Conservation (phyloP, 495 filamentous ascomycete species). For the Aeminium ludgeri region DNA sequence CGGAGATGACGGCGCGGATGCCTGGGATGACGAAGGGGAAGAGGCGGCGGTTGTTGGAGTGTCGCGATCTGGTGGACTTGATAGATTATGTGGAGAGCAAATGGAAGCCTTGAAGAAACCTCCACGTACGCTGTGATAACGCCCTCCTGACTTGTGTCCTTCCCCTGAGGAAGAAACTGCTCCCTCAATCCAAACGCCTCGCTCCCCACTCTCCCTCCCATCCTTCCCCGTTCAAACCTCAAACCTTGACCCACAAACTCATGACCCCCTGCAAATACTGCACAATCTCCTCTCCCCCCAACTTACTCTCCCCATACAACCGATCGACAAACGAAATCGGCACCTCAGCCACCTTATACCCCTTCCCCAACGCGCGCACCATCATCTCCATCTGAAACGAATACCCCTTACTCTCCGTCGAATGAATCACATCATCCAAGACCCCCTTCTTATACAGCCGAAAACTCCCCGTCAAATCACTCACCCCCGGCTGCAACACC, state of each 20-base stretch:
- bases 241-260: constrained; percentile 77
- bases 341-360: constrained; percentile 76
- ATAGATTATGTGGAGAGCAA: constrained; percentile 42
- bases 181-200: not conserved
- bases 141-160: not conserved
- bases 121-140: not conserved
- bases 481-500: constrained; percentile 84
- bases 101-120: constrained; percentile 4
- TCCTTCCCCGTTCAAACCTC: constrained; percentile 11
- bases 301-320: constrained; percentile 86
- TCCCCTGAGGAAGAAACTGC: not conserved
- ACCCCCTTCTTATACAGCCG: constrained; percentile 82
- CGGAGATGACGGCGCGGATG: constrained; percentile 41
- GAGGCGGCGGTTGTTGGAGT: constrained; percentile 33
- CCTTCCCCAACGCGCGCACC: constrained; percentile 86
- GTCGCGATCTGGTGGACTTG: constrained; percentile 37
- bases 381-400: constrained; percentile 99
- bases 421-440: constrained; percentile 73
- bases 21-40: constrained; percentile 22
- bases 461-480: constrained; percentile 89
- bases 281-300: constrained; percentile 87
- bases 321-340: constrained; percentile 94
- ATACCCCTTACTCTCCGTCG: constrained; percentile 87
- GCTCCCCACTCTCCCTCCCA: not conserved
- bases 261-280: constrained; percentile 92